Percentiles rank a stretch among this genome's conserved stretches.
Evolutionary conservation across 345 rosid species (phyloP).

Genomic region (Capsella bursapastoris): DNA sequence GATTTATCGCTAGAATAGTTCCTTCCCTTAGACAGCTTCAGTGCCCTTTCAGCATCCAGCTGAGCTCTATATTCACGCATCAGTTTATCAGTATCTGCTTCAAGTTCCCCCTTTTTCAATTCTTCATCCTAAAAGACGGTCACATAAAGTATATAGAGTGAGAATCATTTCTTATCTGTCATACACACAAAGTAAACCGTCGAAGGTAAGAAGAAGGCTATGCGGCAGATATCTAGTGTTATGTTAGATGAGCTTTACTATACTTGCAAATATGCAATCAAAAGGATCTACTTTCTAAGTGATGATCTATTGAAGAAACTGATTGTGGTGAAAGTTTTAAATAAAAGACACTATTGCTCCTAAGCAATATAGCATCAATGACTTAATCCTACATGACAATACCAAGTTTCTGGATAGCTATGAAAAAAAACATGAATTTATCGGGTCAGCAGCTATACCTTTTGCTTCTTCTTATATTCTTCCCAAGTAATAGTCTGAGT

Average conservation of each 20-base stretch:
- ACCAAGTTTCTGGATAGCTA: too few species aligned
- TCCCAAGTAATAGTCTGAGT: conserved; percentile 94
- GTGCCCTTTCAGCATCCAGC: conserved; percentile 92
- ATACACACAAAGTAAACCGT: neutral
- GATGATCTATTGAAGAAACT: neutral
- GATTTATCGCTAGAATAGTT: conserved; percentile 70
- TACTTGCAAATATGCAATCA: neutral
- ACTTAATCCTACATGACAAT: too few species aligned
- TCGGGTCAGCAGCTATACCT: conserved; percentile 49
- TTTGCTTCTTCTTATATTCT: conserved; percentile 84
- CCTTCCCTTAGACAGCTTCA: conserved; percentile 87
- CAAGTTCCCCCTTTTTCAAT: conserved; percentile 76
- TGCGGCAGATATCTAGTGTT: neutral
- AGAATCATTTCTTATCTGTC: conserved; percentile 15
- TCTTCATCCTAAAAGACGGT: conserved; percentile 75
- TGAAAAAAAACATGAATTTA: neutral
- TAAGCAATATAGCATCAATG: neutral
- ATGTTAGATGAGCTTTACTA: neutral
- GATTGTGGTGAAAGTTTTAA: too few species aligned
- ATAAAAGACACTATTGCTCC: neutral
- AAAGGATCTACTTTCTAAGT: neutral
- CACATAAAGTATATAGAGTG: conserved; percentile 4
- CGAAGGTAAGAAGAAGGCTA: too few species aligned
- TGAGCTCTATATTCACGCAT: conserved; percentile 98
- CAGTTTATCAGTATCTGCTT: conserved; percentile 90